Base-by-base conservation (phyloP, 805 yeast genomes). In the Pichia manshurica region DNA sequence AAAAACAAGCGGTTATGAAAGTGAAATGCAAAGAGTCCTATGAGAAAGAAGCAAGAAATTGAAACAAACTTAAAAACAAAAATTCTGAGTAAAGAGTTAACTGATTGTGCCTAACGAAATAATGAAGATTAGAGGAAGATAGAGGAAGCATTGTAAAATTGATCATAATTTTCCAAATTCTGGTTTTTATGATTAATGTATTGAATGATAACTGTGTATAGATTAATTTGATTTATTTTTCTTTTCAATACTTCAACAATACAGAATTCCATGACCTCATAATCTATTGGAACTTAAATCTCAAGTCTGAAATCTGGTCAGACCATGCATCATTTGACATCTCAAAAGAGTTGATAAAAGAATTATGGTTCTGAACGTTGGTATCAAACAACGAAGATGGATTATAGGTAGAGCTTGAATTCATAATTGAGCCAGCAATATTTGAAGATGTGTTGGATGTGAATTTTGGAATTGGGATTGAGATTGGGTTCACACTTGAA, bases 361-460 rank as follows among this genome's bases (percentile, higher is more conserved):
- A 40, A 33, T 46, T 48, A 8, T 32, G 25, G 22, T 31, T 32
- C 16, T 37, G 29, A 44, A 23, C 17, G 21, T 33, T 44, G 13
- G 42, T 28, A 34, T 54, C 58, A 37, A 54, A 54, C 23, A 54
- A 39, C 16, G 58, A 54, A 15, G 47, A 45, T 19, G 47, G 34
- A 36, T 45, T 42, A 44, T 47, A 46, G 16, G 49, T 42, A n/a
- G 45, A 41, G 37, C 39, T 34, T 19, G 45, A 46, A 32, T 46
- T 41, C 33, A 40, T 49, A n/a, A 38, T 39, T 16, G 56, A 49
- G 15, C 37, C 47, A 28, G 45, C 34, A 45, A 42, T 20, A 42
- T 40, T 43, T 35, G 50, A 44, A 17, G 33, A 16, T 22, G 45
- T 23, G 17, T 10, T 17, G 28, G 32, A 20, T 5, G 43, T 17